Evolutionary conservation across 2,329 filamentous ascomycete species (phyloP), one percentile per base, ranked within the genome.

Genomic region (Xylariaceae sp.): DNA sequence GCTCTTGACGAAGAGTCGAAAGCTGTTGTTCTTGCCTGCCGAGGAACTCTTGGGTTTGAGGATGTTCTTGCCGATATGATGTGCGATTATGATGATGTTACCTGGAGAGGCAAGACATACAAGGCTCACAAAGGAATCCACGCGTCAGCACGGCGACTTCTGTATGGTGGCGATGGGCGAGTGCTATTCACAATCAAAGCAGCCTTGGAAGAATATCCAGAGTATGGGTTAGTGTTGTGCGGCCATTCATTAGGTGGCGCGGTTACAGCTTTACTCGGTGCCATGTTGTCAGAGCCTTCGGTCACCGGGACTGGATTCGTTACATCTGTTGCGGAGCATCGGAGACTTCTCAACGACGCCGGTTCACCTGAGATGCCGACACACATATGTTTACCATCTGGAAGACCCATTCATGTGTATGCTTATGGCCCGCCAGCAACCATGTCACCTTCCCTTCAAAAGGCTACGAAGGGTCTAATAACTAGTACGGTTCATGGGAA

Each of bases 101-200:
- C 76, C 4, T 88, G 88, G 86, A 80, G 85, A 55, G 86, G 86
- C 14, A 82, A 79, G 56, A 75, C 76, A 1, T 90, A 89, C 75
- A 85, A 87, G 62, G 88, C 91, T 0, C 88, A 91, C 73, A 90
- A 90, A 69, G 88, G 88, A 12, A 86, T 91, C 52, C 87, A 90
- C 68, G 87, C 88, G 0, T 90, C 88, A 1, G 88, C 88, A 3
- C 80, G 83, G 17, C 82, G 88, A 9, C 78, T 91, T 0, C 75
- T 91, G 0, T 87, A 87, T 65, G 87, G 87, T 7, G 85, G 82
- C 43, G 87, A 89, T 45, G 86, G 87, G 1, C 79, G 84, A 23
- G 86, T 91, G 1, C 78, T 91, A 60, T 77, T 84, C 39, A 90
- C 86, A 0, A 80, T 91, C 16, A 83, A 84, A 66, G 82, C 85